These are phyloP conservation scores for Mycena epipterygia DNA, from an alignment of 768 basidiomycete genomes.

Conservation along the genomic window DNA sequence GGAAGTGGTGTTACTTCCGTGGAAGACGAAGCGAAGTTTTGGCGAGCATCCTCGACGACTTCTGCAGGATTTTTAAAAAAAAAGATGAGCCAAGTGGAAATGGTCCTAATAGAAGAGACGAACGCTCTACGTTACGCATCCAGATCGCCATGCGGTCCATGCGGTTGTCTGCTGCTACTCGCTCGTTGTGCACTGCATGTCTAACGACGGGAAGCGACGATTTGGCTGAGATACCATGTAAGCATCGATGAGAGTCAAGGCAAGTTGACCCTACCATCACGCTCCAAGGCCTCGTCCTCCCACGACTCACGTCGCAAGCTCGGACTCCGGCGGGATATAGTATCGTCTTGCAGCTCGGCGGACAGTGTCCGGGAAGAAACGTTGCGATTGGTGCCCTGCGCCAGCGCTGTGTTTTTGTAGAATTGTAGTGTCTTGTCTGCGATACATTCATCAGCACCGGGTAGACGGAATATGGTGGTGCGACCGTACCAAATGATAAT, in stretches of 20 bases:
- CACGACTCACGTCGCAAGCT: conserved; percentile 56
- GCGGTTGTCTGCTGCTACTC: conserved; percentile 65
- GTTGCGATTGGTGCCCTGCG: conserved; percentile 57
- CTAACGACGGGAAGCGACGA: conserved; percentile 68
- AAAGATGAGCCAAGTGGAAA: conserved; percentile 20
- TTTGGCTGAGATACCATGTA: conserved; percentile 49
- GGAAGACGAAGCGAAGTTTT: conserved; percentile 75
- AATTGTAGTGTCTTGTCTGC: conserved; percentile 77
- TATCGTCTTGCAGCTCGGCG: conserved; percentile 51
- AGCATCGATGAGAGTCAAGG: neutral
- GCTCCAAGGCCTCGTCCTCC: conserved; percentile 61
- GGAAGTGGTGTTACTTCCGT: conserved; percentile 63
- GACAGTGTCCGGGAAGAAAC: conserved; percentile 60
- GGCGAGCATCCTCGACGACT: conserved; percentile 85
- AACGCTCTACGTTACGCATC: conserved; percentile 89
- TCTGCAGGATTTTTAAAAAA: conserved; percentile 56
- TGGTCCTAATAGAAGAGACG: conserved; percentile 45
- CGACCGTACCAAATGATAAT: conserved; percentile 73
- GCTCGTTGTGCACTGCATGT: conserved; percentile 67
- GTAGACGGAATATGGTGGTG: neutral
- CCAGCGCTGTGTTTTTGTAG: conserved; percentile 74
- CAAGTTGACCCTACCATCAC: conserved; percentile 53
- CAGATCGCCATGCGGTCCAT: conserved; percentile 83
- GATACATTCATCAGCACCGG: neutral
- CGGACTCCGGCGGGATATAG: conserved; percentile 39